These are phyloP conservation scores for Fusarium xyrophilum DNA, from an alignment of 2,329 filamentous ascomycete genomes.

Conservation along the genomic window DNA sequence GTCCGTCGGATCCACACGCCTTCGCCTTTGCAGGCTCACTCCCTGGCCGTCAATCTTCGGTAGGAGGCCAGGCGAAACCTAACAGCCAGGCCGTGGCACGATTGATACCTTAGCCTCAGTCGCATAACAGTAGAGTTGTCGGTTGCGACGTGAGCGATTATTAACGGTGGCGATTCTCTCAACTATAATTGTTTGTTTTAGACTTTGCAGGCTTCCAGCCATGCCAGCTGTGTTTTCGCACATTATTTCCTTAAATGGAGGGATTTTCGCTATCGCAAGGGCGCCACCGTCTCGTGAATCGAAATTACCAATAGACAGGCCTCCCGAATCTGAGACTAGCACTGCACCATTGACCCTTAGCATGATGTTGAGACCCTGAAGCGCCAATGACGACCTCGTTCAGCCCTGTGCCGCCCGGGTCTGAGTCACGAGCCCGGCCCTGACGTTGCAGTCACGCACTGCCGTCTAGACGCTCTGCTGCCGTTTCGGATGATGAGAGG, in stretches of 20 bases:
- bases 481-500: conserved; percentile 13
- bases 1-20: conserved; percentile 6
- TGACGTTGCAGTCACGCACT: conserved; percentile 13
- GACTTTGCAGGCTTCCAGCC: neutral
- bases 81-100: conserved; percentile 26
- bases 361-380: conserved; percentile 8
- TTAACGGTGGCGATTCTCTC: conserved; percentile 5
- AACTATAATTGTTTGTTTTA: neutral
- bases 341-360: neutral
- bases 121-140: neutral
- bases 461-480: conserved; percentile 16
- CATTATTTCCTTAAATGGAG: neutral
- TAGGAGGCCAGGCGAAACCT: conserved; percentile 24
- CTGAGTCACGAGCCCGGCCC: conserved; percentile 1
- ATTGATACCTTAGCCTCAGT: neutral
- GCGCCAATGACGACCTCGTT: conserved; percentile 10
- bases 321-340: conserved; percentile 3
- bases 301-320: conserved; percentile 5
- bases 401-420: conserved; percentile 26
- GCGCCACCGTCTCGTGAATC: neutral
- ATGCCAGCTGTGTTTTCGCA: neutral
- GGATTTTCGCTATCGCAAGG: neutral
- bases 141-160: conserved; percentile 19
- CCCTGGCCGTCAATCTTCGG: conserved; percentile 7
- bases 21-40: neutral